Conservation (phyloP, 305 asterid genomes). For the Solanum chacoense region DNA sequence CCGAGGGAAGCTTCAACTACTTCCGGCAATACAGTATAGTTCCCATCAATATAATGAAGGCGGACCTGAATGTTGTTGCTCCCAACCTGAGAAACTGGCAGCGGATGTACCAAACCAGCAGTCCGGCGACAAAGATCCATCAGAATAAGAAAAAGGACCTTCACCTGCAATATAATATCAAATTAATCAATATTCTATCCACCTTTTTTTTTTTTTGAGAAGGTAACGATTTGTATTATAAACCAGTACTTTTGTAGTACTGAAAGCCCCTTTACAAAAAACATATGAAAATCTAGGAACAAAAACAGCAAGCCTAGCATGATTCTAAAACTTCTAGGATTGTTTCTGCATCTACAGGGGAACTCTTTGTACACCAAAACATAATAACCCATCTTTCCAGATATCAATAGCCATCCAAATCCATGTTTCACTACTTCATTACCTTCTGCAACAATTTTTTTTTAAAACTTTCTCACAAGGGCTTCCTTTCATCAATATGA, state of each 20-base stretch:
- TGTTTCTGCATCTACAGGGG: too few relatives aligned
- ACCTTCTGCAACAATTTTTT: not conserved
- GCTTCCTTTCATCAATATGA: not conserved
- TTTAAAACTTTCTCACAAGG: not conserved
- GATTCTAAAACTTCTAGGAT: too few relatives aligned
- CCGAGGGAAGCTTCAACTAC: slow-evolving; percentile 99
- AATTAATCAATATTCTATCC: not conserved
- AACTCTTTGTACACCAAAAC: too few relatives aligned
- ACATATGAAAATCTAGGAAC: too few relatives aligned
- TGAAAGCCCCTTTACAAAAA: too few relatives aligned
- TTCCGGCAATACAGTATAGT: slow-evolving; percentile 89
- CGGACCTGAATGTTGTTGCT: slow-evolving; percentile 84
- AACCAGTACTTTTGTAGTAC: too few relatives aligned
- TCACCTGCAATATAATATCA: slow-evolving; percentile 53
- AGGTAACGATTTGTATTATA: too few relatives aligned
- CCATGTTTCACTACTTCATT: not conserved
- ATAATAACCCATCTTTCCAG: not conserved
- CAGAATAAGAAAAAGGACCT: slow-evolving; percentile 86
- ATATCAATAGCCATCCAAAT: not conserved
- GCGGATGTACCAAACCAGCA: slow-evolving; percentile 61
- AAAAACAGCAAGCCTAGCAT: too few relatives aligned
- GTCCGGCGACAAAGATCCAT: slow-evolving; percentile 98
- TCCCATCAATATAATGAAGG: slow-evolving; percentile 92
- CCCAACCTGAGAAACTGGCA: slow-evolving; percentile 97
- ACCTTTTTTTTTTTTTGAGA: too few relatives aligned